phyloP scores from a whole-genome alignment of 257 asterid genomes.

The Solanum sparsipilum region DNA sequence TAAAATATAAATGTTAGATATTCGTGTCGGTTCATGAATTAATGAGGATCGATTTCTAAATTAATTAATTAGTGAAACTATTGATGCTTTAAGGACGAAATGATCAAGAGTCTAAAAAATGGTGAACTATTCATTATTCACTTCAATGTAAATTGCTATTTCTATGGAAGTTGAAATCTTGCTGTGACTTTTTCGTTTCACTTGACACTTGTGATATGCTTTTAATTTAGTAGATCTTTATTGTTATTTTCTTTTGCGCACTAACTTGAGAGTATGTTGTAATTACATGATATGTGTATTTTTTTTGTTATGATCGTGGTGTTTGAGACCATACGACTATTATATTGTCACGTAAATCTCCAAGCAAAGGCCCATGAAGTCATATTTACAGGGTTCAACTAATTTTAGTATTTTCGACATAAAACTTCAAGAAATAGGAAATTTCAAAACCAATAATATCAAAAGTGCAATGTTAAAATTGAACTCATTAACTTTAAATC shows the following conservation, averaged over 20 bases:
- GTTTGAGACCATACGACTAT: too few species aligned
- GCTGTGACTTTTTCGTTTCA: background rate
- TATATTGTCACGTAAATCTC: background rate
- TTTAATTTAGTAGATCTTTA: too few species aligned
- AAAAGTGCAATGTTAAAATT: background rate
- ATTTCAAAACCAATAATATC: background rate
- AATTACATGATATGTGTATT: too few species aligned
- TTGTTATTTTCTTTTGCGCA: background rate
- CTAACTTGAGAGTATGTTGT: background rate
- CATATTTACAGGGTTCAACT: background rate
- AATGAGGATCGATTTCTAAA: background rate
- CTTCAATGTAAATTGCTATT: background rate
- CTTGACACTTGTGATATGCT: background rate
- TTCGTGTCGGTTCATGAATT: background rate
- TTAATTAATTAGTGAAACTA: background rate
- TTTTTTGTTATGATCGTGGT: too few species aligned
- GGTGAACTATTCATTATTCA: background rate
- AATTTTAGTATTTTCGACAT: background rate
- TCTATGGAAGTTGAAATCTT: background rate
- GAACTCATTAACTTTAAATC: background rate
- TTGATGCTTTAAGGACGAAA: background rate
- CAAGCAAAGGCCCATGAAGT: background rate
- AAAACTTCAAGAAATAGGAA: background rate
- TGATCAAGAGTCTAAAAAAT: background rate
- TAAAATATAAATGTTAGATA: background rate